Percentiles rank a stretch among this genome's conserved stretches.
Evolutionary conservation across 805 yeast species (phyloP).

Genomic region (Tetrapisispora iriomotensis): DNA sequence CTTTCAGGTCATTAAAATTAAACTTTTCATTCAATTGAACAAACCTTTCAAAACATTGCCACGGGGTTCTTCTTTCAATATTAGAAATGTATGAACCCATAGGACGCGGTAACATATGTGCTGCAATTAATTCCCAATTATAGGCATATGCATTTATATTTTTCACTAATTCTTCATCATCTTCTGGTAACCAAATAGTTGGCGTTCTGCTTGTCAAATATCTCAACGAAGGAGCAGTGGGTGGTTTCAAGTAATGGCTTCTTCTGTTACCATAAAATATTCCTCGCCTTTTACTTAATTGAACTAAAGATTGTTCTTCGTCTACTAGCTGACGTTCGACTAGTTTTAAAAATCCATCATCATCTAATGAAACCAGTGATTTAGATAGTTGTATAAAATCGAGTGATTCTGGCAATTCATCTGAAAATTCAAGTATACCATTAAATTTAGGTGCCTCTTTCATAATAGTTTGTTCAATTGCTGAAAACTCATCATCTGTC

Average conservation of each 20-base stretch:
- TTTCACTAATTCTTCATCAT: conserved; percentile 69
- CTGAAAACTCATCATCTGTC: conserved; percentile 25
- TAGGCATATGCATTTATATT: conserved; percentile 79
- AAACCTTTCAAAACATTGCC: conserved; percentile 98
- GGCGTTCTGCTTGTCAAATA: conserved; percentile 80
- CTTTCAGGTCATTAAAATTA: conserved; percentile 79
- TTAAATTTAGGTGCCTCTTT: conserved; percentile 28
- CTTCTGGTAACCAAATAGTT: conserved; percentile 93
- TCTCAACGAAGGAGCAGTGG: conserved; percentile 78
- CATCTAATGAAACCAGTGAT: conserved; percentile 53
- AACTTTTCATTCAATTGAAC: conserved; percentile 85
- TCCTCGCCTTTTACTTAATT: conserved; percentile 32
- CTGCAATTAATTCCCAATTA: conserved; percentile 89
- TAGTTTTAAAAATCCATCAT: conserved; percentile 50
- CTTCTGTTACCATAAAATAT: conserved; percentile 42
- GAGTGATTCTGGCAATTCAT: conserved; percentile 23
- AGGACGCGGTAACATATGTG: conserved; percentile 59
- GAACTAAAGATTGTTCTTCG: conserved; percentile 30
- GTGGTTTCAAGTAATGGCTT: conserved; percentile 67
- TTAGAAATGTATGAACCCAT: conserved; percentile 70
- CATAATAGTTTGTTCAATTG: conserved; percentile 28
- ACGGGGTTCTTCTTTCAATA: conserved; percentile 91
- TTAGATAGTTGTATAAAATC: conserved; percentile 52
- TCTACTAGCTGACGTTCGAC: conserved; percentile 42
- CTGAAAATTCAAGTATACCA: conserved; percentile 14